phyloP scores from a whole-genome alignment of 495 filamentous ascomycete genomes.

The Jackrogersella minutella region DNA sequence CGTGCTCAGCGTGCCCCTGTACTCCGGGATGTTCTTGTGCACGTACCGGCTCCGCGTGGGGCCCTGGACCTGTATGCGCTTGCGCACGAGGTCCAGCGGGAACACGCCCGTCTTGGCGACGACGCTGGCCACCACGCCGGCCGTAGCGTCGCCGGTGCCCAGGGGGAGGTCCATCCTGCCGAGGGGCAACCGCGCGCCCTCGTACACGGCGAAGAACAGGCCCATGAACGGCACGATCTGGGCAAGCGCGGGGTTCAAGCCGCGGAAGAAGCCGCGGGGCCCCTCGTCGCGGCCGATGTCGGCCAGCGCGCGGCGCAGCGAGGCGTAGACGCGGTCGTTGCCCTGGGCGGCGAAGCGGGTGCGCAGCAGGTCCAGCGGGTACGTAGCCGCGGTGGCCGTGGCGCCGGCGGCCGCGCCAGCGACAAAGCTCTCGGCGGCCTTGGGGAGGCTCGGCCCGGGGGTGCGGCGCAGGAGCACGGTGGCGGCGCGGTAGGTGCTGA shows the following conservation, averaged over 20 bases:
- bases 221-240: slow-evolving; percentile 98
- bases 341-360: slow-evolving; percentile 97
- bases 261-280: slow-evolving; percentile 80
- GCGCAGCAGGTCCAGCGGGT: slow-evolving; percentile 91
- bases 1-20: slow-evolving; percentile 70
- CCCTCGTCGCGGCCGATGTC: slow-evolving; percentile 84
- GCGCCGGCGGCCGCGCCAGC: slow-evolving; percentile 83
- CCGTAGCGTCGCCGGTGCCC: slow-evolving; percentile 79
- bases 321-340: slow-evolving; percentile 78
- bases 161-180: slow-evolving; percentile 67
- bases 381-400: slow-evolving; percentile 81
- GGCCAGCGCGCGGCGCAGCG: slow-evolving; percentile 67
- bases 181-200: slow-evolving; percentile 67
- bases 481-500: slow-evolving; percentile 82
- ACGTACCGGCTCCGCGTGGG: slow-evolving; percentile 80
- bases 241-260: slow-evolving; percentile 76
- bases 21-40: slow-evolving; percentile 88
- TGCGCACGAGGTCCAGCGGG: slow-evolving; percentile 91
- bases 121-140: slow-evolving; percentile 80
- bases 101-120: slow-evolving; percentile 89
- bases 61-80: slow-evolving; percentile 94
- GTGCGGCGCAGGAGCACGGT: slow-evolving; percentile 65
- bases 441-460: slow-evolving; percentile 52
- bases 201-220: slow-evolving; percentile 90
- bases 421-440: slow-evolving; percentile 73